Conservation (phyloP, 1,284 basidiomycete genomes). For the Neolentinus lepideus region DNA sequence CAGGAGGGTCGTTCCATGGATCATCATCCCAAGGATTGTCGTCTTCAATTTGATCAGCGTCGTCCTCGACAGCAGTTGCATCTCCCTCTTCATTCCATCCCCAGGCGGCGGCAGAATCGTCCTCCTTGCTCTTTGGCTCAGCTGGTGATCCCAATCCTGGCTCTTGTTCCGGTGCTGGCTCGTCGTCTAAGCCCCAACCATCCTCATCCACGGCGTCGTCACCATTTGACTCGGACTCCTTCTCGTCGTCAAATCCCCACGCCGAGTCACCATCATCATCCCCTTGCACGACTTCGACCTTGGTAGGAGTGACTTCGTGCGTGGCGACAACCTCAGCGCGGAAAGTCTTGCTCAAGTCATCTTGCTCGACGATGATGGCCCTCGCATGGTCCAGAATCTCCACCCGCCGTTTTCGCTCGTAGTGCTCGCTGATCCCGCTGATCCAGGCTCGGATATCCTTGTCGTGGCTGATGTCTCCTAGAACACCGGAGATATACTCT, state of each 20-base stretch:
- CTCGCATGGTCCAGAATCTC: conserved; percentile 55
- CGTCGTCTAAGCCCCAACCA: conserved; percentile 52
- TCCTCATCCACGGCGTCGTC: conserved; percentile 24
- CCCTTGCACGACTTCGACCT: conserved; percentile 31
- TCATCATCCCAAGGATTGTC: conserved; percentile 48
- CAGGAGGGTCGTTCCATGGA: conserved; percentile 45
- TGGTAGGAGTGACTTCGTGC: conserved; percentile 20
- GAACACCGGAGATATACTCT: conserved; percentile 38
- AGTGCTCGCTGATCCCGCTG: conserved; percentile 56
- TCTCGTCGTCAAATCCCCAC: conserved; percentile 27
- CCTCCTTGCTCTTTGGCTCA: conserved; percentile 6
- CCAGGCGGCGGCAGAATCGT: conserved; percentile 53
- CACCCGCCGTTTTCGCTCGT: conserved; percentile 62
- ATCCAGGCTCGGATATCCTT: conserved; percentile 55
- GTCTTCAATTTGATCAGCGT: conserved; percentile 18
- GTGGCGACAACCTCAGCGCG: conserved; percentile 24
- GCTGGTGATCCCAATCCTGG: conserved; percentile 6
- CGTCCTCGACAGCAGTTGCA: conserved; percentile 4
- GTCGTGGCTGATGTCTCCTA: conserved; percentile 42
- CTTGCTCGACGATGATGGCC: conserved; percentile 32
- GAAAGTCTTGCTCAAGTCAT: conserved; percentile 23
- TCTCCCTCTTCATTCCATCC: conserved; percentile 52
- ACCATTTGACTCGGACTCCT: conserved; percentile 3
- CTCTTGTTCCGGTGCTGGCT: conserved; percentile 15
- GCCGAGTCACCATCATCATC: conserved; percentile 22